Conservation (phyloP, 2,329 filamentous ascomycete genomes). For the Hypoxylon sp. region DNA sequence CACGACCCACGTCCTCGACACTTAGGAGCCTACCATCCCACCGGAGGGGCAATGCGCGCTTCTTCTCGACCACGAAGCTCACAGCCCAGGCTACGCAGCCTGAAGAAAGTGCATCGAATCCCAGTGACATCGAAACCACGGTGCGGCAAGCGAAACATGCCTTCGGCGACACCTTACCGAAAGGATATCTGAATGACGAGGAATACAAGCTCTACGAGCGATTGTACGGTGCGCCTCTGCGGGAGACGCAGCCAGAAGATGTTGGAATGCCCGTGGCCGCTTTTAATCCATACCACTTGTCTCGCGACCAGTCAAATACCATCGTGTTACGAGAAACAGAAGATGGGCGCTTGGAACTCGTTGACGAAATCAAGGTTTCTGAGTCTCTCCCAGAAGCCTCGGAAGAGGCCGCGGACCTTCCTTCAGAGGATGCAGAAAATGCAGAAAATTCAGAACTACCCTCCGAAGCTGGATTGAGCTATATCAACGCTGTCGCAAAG, state of each 20-base stretch:
- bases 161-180: slow-evolving; percentile 82
- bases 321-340: slow-evolving; percentile 67
- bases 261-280: slow-evolving; percentile 61
- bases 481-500: slow-evolving; percentile 63
- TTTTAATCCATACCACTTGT: slow-evolving; percentile 27
- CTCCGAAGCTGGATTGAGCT: slow-evolving; percentile 56
- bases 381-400: slow-evolving; percentile 37
- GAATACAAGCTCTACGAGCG: slow-evolving; percentile 83
- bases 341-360: slow-evolving; percentile 72
- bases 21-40: slow-evolving; percentile 24
- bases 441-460: slow-evolving; percentile 42
- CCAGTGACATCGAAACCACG: slow-evolving; percentile 55
- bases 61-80: slow-evolving; percentile 45
- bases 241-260: slow-evolving; percentile 71
- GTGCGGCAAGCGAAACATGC: slow-evolving; percentile 79
- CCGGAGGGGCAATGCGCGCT: slow-evolving; percentile 33
- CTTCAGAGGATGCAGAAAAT: slow-evolving; percentile 19
- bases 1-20: slow-evolving; percentile 30
- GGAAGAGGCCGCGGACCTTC: slow-evolving; percentile 46
- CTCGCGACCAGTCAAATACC: slow-evolving; percentile 51
- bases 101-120: slow-evolving; percentile 19
- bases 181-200: slow-evolving; percentile 74
- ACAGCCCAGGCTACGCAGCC: slow-evolving; percentile 40
- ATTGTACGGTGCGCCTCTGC: slow-evolving; percentile 81
- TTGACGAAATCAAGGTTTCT: slow-evolving; percentile 54